Conservation (phyloP, 768 basidiomycete genomes). For the Pilatotrama ljubarskyi region DNA sequence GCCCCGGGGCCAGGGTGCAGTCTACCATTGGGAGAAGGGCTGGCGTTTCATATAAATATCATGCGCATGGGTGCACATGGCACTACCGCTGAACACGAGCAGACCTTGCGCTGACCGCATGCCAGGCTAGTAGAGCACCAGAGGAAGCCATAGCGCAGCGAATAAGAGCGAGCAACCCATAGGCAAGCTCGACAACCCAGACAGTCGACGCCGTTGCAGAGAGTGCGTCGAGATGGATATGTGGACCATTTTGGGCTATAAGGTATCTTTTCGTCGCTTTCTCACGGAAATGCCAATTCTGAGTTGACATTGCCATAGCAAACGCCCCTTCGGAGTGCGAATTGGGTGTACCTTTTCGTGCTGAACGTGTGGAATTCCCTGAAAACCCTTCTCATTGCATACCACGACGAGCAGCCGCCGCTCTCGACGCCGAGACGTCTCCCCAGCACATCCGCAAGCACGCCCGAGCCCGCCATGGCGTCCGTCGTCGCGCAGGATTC, state of each 20-base stretch:
- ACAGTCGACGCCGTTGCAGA: not conserved
- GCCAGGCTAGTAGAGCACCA: not conserved
- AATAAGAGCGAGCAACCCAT: too few relatives aligned
- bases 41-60: too few relatives aligned
- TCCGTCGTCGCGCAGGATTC: constrained; percentile 28
- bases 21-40: too few relatives aligned
- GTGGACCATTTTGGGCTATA: constrained; percentile 8
- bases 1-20: too few relatives aligned
- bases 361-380: constrained; percentile 8
- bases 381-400: constrained; percentile 21
- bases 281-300: constrained; percentile 8
- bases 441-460: not conserved
- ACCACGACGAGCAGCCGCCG: constrained; percentile 19
- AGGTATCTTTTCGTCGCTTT: constrained; percentile 4
- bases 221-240: not conserved
- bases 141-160: not conserved
- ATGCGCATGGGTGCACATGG: not conserved
- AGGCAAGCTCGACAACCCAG: not conserved
- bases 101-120: not conserved
- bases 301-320: constrained; percentile 24
- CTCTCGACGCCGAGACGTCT: not conserved
- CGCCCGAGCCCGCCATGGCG: constrained; percentile 20
- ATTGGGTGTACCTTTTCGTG: constrained; percentile 15
- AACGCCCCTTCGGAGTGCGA: constrained; percentile 21
- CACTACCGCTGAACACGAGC: not conserved